phyloP scores from a whole-genome alignment of 2,329 filamentous ascomycete genomes.

The Paraconiothyrium sp. region DNA sequence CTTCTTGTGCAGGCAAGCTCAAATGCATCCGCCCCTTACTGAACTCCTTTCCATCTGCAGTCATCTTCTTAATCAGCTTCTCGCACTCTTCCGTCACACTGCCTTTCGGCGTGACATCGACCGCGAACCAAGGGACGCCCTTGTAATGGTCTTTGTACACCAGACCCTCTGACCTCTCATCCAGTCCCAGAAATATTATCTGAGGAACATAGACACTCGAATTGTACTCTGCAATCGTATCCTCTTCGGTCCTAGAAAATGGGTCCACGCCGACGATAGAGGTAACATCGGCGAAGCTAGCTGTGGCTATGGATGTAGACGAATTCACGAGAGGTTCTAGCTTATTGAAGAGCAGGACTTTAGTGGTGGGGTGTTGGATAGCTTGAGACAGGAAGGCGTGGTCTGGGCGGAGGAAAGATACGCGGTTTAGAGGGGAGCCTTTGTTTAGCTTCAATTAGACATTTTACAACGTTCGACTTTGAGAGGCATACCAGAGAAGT shows the following conservation, averaged over 20 bases:
- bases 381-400: slow-evolving; percentile 74
- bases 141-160: slow-evolving; percentile 74
- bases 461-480: neutral
- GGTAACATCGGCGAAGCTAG: slow-evolving; percentile 73
- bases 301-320: slow-evolving; percentile 71
- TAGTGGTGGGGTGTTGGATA: slow-evolving; percentile 70
- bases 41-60: slow-evolving; percentile 71
- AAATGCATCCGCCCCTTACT: slow-evolving; percentile 72
- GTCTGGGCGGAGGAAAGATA: slow-evolving; percentile 79
- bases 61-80: slow-evolving; percentile 66
- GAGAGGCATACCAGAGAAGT: slow-evolving; percentile 69
- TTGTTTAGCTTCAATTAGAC: neutral
- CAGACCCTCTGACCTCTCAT: slow-evolving; percentile 70
- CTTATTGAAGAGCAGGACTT: slow-evolving; percentile 81
- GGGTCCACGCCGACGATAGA: slow-evolving; percentile 75
- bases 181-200: slow-evolving; percentile 84
- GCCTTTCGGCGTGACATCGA: slow-evolving; percentile 83
- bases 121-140: slow-evolving; percentile 85
- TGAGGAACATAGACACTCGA: slow-evolving; percentile 73
- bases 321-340: slow-evolving; percentile 77
- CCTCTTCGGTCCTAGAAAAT: slow-evolving; percentile 76
- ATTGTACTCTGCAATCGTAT: slow-evolving; percentile 77
- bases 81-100: slow-evolving; percentile 70
- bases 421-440: slow-evolving; percentile 79
- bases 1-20: slow-evolving; percentile 68